These are phyloP conservation scores for Cordyceps militaris DNA, from an alignment of 2,329 filamentous ascomycete genomes.

Conservation along the genomic window DNA sequence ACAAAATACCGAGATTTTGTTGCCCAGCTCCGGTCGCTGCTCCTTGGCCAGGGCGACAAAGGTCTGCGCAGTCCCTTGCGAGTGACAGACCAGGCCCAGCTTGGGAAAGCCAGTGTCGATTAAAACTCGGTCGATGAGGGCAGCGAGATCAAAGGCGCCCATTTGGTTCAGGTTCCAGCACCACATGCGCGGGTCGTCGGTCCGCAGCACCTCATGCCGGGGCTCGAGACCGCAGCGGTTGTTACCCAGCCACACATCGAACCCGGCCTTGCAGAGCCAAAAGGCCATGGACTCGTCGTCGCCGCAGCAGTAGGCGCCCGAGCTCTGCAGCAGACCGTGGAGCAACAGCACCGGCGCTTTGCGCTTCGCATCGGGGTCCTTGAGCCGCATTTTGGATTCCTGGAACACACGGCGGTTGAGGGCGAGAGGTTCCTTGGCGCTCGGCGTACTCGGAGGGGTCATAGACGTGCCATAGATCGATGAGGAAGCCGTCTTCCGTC, in stretches of 20 bases:
- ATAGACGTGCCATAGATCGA: conserved; percentile 83
- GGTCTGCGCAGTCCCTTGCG: conserved; percentile 84
- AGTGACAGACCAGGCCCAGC: conserved; percentile 77
- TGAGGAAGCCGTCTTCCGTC: conserved; percentile 89
- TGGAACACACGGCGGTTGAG: conserved; percentile 55
- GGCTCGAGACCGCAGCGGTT: conserved; percentile 84
- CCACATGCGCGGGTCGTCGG: conserved; percentile 87
- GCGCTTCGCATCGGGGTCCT: conserved; percentile 35
- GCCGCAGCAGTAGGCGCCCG: conserved; percentile 83
- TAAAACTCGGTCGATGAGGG: conserved; percentile 71
- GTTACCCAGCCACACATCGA: conserved; percentile 93
- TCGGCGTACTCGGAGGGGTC: conserved; percentile 67
- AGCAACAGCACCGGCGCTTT: conserved; percentile 83
- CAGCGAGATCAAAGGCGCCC: conserved; percentile 81
- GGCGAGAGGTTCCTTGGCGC: conserved; percentile 34
- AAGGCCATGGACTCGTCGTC: conserved; percentile 88
- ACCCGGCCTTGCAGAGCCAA: conserved; percentile 84
- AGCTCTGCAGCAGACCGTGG: conserved; percentile 80
- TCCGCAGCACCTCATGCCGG: conserved; percentile 62
- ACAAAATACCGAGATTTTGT: conserved; percentile 82
- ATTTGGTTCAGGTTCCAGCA: conserved; percentile 93
- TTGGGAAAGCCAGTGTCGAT: conserved; percentile 77
- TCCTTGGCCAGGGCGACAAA: conserved; percentile 85
- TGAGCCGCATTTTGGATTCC: conserved; percentile 29
- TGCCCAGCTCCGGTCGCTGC: conserved; percentile 76